These are phyloP conservation scores for Xylaria acuta DNA, from an alignment of 495 filamentous ascomycete genomes.

Conservation along the genomic window DNA sequence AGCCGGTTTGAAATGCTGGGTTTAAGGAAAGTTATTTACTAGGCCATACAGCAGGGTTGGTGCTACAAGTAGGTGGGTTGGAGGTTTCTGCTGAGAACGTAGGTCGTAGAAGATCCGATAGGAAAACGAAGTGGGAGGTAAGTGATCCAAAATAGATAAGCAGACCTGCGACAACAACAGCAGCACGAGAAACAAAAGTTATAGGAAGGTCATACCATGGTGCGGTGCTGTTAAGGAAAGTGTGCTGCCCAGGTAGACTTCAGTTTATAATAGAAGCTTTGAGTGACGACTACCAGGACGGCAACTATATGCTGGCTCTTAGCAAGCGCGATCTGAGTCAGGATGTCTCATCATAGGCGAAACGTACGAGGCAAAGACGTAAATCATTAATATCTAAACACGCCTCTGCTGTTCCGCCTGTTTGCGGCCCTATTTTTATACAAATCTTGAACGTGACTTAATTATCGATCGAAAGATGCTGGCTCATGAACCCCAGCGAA, in stretches of 20 bases:
- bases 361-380: background rate
- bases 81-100: background rate
- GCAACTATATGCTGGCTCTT: background rate
- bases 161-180: background rate
- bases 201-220: background rate
- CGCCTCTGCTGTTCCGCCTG: background rate
- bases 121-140: background rate
- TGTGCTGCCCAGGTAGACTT: background rate
- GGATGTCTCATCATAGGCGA: background rate
- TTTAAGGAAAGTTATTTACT: constrained; percentile 14
- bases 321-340: background rate
- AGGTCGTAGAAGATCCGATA: background rate
- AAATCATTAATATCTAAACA: background rate
- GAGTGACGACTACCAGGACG: background rate
- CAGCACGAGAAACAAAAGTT: background rate
- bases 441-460: background rate
- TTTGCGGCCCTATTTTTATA: background rate
- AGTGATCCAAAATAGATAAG: background rate
- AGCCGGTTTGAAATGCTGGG: constrained; percentile 1
- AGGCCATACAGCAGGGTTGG: constrained; percentile 29
- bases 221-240: background rate
- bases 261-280: background rate
- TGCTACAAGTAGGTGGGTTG: background rate
- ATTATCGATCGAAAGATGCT: background rate
- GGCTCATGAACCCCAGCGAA: background rate